Evolutionary conservation across 139 green algal genomes (phyloP).

Genomic region (Trebouxia sp.): DNA sequence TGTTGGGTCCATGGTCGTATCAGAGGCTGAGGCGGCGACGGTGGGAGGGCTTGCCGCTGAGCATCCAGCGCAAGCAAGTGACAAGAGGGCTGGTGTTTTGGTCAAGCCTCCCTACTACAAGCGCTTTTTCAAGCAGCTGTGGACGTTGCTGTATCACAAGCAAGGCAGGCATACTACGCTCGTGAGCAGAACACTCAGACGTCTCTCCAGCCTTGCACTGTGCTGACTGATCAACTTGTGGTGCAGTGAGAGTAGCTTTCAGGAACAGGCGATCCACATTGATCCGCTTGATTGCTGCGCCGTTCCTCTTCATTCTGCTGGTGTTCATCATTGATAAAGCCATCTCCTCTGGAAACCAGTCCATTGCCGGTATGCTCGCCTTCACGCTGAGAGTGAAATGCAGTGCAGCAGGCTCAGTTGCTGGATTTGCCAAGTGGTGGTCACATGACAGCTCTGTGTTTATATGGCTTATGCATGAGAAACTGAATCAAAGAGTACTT

Average conservation of each 20-base stretch:
- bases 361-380: conserved; percentile 17
- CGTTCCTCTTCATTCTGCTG: conserved; percentile 53
- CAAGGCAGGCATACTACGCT: neutral
- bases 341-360: conserved; percentile 6
- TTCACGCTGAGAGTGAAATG: no score
- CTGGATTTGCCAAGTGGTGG: no score
- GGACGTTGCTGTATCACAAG: neutral
- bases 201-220: neutral
- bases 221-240: neutral
- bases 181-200: no score
- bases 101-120: conserved; percentile 17
- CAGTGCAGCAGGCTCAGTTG: no score
- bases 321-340: conserved; percentile 44
- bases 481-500: no score
- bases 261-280: conserved; percentile 77
- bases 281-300: conserved; percentile 72
- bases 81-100: neutral
- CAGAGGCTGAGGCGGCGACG: neutral
- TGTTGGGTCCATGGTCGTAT: neutral
- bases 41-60: neutral
- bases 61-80: neutral
- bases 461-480: no score
- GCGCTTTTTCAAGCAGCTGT: neutral
- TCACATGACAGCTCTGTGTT: no score
- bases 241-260: conserved; percentile 51